These are phyloP conservation scores for Wallacemonas sp. DNA, from an alignment of 208 protist species.

Conservation along the genomic window DNA sequence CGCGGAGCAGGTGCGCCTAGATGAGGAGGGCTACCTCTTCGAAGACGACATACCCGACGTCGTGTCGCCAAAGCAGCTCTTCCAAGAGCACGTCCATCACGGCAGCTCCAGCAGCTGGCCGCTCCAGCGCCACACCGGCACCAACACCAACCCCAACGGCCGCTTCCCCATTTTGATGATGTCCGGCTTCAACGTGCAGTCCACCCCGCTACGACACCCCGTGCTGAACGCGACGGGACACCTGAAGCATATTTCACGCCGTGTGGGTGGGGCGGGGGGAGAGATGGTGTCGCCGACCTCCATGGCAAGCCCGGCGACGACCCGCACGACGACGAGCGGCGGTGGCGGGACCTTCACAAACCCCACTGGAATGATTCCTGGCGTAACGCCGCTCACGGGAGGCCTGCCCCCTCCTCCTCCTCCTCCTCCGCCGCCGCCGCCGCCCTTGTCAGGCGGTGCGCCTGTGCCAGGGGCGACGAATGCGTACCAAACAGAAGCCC, in stretches of 20 bases:
- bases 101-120: conserved; percentile 19
- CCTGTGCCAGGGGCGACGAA: neutral
- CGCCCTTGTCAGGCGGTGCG: conserved; percentile 8
- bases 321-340: neutral
- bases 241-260: neutral
- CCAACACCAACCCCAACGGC: conserved; percentile 50
- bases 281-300: neutral
- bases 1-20: conserved; percentile 23
- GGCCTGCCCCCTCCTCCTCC: conserved; percentile 4
- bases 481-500: conserved; percentile 12
- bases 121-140: neutral
- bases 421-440: conserved; percentile 16
- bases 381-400: neutral
- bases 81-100: conserved; percentile 16
- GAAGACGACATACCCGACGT: conserved; percentile 68
- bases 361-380: neutral
- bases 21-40: conserved; percentile 59
- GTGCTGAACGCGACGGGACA: conserved; percentile 32
- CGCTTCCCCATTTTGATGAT: conserved; percentile 61
- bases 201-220: conserved; percentile 44
- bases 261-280: neutral
- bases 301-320: neutral
- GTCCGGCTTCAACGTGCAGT: conserved; percentile 75
- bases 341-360: neutral
- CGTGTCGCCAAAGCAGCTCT: conserved; percentile 27